These are phyloP conservation scores for Leccinum longicurvipes DNA, from an alignment of 768 basidiomycete genomes.

Conservation along the genomic window DNA sequence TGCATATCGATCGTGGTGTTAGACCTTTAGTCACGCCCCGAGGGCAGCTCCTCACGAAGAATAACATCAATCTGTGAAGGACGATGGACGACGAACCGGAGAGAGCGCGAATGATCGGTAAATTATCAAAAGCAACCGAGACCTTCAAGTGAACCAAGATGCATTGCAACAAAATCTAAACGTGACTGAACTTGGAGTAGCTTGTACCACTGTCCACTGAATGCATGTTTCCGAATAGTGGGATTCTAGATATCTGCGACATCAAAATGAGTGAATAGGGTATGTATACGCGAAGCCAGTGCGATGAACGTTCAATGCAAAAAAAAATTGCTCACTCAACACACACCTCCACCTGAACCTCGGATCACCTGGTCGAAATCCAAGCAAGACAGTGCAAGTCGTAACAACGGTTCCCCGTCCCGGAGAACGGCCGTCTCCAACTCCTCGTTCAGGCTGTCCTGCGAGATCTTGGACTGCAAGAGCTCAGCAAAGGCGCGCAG, in stretches of 20 bases:
- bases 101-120: conserved; percentile 72
- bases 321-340: conserved; percentile 7
- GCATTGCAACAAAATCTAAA: conserved; percentile 54
- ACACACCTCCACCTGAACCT: conserved; percentile 2
- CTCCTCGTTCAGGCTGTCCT: conserved; percentile 12
- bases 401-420: conserved; percentile 19
- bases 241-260: neutral
- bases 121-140: conserved; percentile 56
- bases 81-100: conserved; percentile 61
- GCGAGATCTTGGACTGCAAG: conserved; percentile 7
- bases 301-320: neutral
- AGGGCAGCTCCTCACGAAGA: conserved; percentile 82
- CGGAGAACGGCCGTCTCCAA: conserved; percentile 21
- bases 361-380: conserved; percentile 17
- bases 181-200: neutral
- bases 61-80: conserved; percentile 69
- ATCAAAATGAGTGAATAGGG: neutral
- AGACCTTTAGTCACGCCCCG: conserved; percentile 80
- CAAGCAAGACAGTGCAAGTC: conserved; percentile 19
- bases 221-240: neutral
- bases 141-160: conserved; percentile 31
- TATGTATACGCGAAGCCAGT: neutral
- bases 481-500: conserved; percentile 17
- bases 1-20: conserved; percentile 79
- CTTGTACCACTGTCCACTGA: conserved; percentile 5